Evolutionary conservation across 805 yeast genomes (phyloP).

Genomic region (Pichia cephalocereana): DNA sequence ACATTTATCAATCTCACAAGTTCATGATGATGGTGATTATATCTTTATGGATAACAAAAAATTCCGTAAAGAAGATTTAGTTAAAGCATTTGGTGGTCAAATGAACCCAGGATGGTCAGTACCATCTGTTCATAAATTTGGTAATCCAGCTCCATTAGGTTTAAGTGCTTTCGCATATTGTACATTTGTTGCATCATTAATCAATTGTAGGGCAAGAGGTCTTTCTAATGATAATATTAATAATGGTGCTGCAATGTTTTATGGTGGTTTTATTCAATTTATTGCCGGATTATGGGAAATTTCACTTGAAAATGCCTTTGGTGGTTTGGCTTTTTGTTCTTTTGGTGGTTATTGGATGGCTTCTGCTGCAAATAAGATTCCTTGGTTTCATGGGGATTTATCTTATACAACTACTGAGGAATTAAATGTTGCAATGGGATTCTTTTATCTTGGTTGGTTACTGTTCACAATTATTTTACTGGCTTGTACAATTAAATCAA

Average conservation of each 20-base stretch:
- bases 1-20: neutral
- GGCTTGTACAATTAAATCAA: constrained; percentile 45
- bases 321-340: constrained; percentile 52
- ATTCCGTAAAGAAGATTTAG: constrained; percentile 50
- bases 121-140: constrained; percentile 27
- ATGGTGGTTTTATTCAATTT: constrained; percentile 64
- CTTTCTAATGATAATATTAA: constrained; percentile 50
- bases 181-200: constrained; percentile 53
- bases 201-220: constrained; percentile 58
- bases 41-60: constrained; percentile 62
- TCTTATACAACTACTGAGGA: constrained; percentile 36
- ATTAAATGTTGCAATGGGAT: constrained; percentile 42
- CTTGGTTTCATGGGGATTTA: constrained; percentile 46
- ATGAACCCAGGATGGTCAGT: constrained; percentile 54
- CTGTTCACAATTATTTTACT: constrained; percentile 50
- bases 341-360: constrained; percentile 72
- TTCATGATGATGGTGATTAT: constrained; percentile 43
- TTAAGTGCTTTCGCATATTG: constrained; percentile 65
- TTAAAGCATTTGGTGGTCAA: constrained; percentile 71
- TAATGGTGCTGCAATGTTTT: constrained; percentile 56
- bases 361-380: constrained; percentile 53
- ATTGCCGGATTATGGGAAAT: constrained; percentile 69
- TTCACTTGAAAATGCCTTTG: constrained; percentile 64
- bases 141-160: constrained; percentile 72
- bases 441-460: constrained; percentile 53